Evolutionary conservation across 192 early-diverging fungal species (phyloP), one percentile per base, ranked within the genome.

Genomic region (Umbelopsis ramanniana): DNA sequence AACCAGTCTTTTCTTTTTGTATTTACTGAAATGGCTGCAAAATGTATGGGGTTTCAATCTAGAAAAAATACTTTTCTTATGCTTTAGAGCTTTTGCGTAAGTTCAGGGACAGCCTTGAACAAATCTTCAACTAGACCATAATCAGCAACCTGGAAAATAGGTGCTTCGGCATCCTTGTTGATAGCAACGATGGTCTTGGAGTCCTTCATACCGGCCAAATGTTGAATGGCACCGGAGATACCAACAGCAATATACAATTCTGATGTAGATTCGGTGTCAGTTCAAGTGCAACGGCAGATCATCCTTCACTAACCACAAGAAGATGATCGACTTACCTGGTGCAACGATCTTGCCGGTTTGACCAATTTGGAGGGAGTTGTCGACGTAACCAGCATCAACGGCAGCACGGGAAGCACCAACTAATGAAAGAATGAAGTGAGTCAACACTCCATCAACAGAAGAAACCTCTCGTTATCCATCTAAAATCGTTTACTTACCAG

Each of bases 121-220:
- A 99, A 84, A 80, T 99, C 97, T 37, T 89, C 95, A 55, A 97
- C 96, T 47, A 99, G 86, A 48, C 97, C 97, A 77, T 95, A 96
- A 83, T 99, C 97, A 29, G 97, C 92, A 52, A 99, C 92, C 84
- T 93, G 92, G 92, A 99, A 99, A 60, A 99, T 99, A 40, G 97
- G 97, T 26, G 95, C 96, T 72, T 99, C 97, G 22, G 95, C 86
- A 74, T 99, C 97, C 86, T 95, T 97, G 91, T 99, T 99, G 83
- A 99, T 97, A 68, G 95, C 94, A 43, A 96, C 97, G 86, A 99
- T 99, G 52, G 90, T 89, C 89, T 99, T 99, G 83, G 93, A 95
- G 78, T 99, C 97, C 85, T 99, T 99, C 97, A 98, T 98, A 77
- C 97, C 97, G 35, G 97, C 97, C 86, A 98, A 81, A 75, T 96